Base-by-base conservation (phyloP, 73 alveolate genomes). In the Uronychia binucleata region DNA sequence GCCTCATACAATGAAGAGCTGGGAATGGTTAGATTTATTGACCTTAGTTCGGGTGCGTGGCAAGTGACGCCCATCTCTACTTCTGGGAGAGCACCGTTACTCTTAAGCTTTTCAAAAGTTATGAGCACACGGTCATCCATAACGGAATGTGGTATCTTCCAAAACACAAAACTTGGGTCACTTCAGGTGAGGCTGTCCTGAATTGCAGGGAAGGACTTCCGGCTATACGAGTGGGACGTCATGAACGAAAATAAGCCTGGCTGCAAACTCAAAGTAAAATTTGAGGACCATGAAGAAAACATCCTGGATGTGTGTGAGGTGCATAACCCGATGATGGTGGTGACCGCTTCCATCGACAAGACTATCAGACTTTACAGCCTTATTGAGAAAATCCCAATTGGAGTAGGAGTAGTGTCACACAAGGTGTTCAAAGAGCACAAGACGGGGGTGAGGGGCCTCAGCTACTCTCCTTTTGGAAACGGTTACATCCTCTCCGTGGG, bases 401-500 rank as follows among this genome's bases (percentile, higher is more conserved):
- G 95, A 35, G 95, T 92, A 46, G 87, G 34, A 89, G 96, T 11
- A 11, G 67, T 11, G 19, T 11, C 67, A 46, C 19, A 11, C 67
- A 46, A 46, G 78, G 78, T 91, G 1, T 82, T 94, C 85, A 89
- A 86, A 35, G 92, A 94, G 77, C 98, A 97, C 88, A 85, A 87
- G 11, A 91, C 95, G 77, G 99, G 99, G 14, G 95, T 97, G n/a
- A 82, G 98, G 75, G 93, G 97, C 13, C 89, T 97, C 67, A 85
- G 91, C 33, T 97, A 97, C 79, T 86, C 96, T 90, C 94, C 96
- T 0, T 95, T 89, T 35, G 94, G 88, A 81, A 97, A 95, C 13
- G 98, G 99, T 0, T 91, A 91, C 79, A 78, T 97, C n/a, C 83
- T 97, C 59, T 88, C 98, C 58, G 96, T 95, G 33, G 99, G 99